Evolutionary conservation across 2,329 filamentous ascomycete genomes (phyloP).

Genomic region (Stemphylium beticola): DNA sequence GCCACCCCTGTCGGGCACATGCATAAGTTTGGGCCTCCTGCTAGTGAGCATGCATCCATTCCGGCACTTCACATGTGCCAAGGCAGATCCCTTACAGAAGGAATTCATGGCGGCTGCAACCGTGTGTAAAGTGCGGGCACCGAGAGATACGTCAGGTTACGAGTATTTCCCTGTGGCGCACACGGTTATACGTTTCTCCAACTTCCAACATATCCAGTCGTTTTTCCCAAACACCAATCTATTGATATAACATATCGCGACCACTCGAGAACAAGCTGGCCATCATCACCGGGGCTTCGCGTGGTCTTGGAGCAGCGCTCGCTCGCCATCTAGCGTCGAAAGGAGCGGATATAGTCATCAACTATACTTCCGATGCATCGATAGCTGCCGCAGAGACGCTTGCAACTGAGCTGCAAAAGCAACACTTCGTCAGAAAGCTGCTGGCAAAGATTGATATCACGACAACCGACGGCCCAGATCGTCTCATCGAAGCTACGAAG

Average conservation of each 20-base stretch:
- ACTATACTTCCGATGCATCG: constrained; percentile 70
- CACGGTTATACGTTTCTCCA: too few species aligned
- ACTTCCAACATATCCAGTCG: neutral
- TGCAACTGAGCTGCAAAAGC: neutral
- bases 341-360: constrained; percentile 70
- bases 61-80: neutral
- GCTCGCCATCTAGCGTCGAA: constrained; percentile 73
- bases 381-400: constrained; percentile 47
- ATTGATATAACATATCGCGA: constrained; percentile 1
- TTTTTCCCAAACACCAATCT: neutral
- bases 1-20: neutral
- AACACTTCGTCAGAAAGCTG: neutral
- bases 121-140: too few species aligned
- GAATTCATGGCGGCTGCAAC: too few species aligned
- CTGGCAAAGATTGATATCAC: neutral
- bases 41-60: neutral
- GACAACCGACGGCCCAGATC: neutral
- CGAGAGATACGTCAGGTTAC: too few species aligned
- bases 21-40: neutral
- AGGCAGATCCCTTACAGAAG: neutral
- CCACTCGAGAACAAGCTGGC: constrained; percentile 71
- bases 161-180: too few species aligned
- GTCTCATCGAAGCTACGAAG: neutral
- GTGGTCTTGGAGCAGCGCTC: constrained; percentile 75
- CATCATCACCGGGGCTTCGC: constrained; percentile 76